Conservation (phyloP, 345 rosid species). For the Hibiscus tridactylites region DNA sequence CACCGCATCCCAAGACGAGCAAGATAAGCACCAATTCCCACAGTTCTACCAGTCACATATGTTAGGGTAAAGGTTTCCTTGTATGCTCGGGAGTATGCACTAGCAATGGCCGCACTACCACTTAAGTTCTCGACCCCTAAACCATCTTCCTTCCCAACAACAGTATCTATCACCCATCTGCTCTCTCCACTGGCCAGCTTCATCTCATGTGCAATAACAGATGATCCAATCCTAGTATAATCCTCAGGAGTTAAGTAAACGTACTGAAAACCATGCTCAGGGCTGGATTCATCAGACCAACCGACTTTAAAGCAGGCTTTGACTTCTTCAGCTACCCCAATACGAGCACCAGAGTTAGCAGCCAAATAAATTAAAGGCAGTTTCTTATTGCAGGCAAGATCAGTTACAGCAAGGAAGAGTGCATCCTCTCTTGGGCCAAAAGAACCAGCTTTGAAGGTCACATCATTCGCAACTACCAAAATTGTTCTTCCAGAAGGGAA, state of each 20-base stretch:
- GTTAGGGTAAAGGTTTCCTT: conserved; percentile 91
- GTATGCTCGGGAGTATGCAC: conserved; percentile 97
- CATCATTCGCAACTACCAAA: conserved; percentile 79
- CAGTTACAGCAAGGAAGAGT: conserved; percentile 85
- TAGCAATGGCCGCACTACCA: conserved; percentile 97
- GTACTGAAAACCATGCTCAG: conserved; percentile 92
- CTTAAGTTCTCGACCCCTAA: conserved; percentile 92
- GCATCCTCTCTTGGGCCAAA: conserved; percentile 99
- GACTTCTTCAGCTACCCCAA: conserved; percentile 96
- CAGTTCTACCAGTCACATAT: conserved; percentile 92
- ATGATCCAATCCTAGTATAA: conserved; percentile 53
- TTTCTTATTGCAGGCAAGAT: conserved; percentile 83
- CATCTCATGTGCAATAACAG: conserved; percentile 83
- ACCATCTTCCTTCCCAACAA: conserved; percentile 95
- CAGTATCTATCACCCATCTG: conserved; percentile 91
- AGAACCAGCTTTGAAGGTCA: conserved; percentile 96
- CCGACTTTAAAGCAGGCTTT: conserved; percentile 83
- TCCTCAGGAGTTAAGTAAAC: conserved; percentile 79
- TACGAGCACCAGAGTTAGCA: conserved; percentile 97
- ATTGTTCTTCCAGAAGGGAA: conserved; percentile 89
- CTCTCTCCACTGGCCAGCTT: conserved; percentile 67
- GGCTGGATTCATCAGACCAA: conserved; percentile 81
- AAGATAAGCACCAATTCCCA: conserved; percentile 98
- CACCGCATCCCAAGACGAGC: conserved; percentile 98
- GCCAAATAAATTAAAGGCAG: conserved; percentile 94